phyloP scores from a whole-genome alignment of 352 stramenopile genomes.

The Phytophthora aleatoria region DNA sequence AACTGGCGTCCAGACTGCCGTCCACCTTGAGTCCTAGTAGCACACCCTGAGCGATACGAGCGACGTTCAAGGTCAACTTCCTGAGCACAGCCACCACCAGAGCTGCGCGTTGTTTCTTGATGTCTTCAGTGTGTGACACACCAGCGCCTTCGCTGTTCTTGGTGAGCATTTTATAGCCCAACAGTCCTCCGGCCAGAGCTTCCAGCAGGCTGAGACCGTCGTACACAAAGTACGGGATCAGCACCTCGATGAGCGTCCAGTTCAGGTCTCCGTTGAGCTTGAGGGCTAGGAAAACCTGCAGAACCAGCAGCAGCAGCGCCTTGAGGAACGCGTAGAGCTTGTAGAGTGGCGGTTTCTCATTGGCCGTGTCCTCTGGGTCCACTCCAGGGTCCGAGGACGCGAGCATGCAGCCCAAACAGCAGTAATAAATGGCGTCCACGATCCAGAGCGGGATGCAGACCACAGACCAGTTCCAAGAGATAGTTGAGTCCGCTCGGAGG shows the following conservation, averaged over 20 bases:
- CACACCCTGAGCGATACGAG: slow-evolving; percentile 64
- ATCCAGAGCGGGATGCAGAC: slow-evolving; percentile 87
- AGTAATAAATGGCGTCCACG: slow-evolving; percentile 76
- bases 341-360: slow-evolving; percentile 52
- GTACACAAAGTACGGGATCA: slow-evolving; percentile 85
- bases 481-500: slow-evolving; percentile 71
- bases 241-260: slow-evolving; percentile 65
- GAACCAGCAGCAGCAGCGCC: slow-evolving; percentile 68
- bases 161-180: slow-evolving; percentile 75
- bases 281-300: slow-evolving; percentile 85
- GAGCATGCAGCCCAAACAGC: slow-evolving; percentile 69
- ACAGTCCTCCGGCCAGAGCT: slow-evolving; percentile 50
- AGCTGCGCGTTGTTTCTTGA: slow-evolving; percentile 59
- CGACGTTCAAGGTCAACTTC: slow-evolving; percentile 51
- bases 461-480: slow-evolving; percentile 80
- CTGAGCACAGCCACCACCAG: slow-evolving; percentile 47
- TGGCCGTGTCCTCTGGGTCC: slow-evolving; percentile 66
- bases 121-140: slow-evolving; percentile 68
- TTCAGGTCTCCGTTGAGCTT: slow-evolving; percentile 76
- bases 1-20: slow-evolving; percentile 53
- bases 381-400: slow-evolving; percentile 47
- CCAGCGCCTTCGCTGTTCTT: slow-evolving; percentile 79
- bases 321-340: slow-evolving; percentile 88
- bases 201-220: slow-evolving; percentile 76
- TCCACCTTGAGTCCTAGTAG: slow-evolving; percentile 79